Percentiles rank a stretch among this genome's conserved stretches.
phyloP scores from a whole-genome alignment of 192 early-diverging fungal genomes.

The Coemansia sp. region DNA sequence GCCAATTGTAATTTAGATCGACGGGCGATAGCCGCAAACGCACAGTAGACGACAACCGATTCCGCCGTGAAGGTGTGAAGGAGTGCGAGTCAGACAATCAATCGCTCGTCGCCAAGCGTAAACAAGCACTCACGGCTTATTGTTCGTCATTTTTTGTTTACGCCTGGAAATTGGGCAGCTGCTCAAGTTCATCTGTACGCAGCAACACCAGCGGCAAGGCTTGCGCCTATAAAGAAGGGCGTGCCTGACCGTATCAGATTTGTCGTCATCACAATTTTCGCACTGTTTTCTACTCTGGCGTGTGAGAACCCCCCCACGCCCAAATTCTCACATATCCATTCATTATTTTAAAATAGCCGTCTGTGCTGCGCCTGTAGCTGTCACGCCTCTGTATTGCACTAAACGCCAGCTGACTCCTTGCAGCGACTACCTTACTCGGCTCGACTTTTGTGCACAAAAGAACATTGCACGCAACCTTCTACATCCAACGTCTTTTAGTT shows the following conservation, averaged over 20 bases:
- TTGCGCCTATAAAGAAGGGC: not conserved
- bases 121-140: not conserved
- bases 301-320: not conserved
- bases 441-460: not conserved
- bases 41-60: not conserved
- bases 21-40: not conserved
- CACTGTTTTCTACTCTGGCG: not conserved
- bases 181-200: not conserved
- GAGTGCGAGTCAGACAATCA: not conserved
- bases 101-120: not conserved
- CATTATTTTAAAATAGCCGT: not conserved
- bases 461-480: not conserved
- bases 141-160: slow-evolving; percentile 1
- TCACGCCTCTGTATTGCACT: slow-evolving; percentile 7
- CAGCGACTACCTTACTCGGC: not conserved
- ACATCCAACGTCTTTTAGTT: not conserved
- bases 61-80: not conserved
- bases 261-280: not conserved
- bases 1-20: not conserved
- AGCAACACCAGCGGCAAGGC: not conserved
- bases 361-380: not conserved
- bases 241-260: not conserved
- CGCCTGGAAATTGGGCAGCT: not conserved
- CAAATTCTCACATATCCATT: not conserved
- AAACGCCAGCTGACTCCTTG: slow-evolving; percentile 9